Evolutionary conservation across 2,329 filamentous ascomycete species (phyloP), one percentile per base, ranked within the genome.

Genomic region (Fusarium chaquense): DNA sequence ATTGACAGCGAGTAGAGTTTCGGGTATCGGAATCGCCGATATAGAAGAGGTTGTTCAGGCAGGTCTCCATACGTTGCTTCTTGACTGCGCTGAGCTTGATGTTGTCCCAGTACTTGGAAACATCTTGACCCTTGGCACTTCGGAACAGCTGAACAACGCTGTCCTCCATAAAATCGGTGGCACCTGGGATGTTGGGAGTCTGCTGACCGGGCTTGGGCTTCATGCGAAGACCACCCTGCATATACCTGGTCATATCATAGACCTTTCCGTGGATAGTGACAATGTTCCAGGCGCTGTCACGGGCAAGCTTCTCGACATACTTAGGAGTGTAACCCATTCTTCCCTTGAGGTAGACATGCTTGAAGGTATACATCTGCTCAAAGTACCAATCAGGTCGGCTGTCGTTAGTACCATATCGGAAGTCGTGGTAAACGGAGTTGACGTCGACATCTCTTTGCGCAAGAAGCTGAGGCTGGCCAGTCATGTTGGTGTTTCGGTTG

Each of bases 11-110:
- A 1, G 89, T 81, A 2, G 95, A 98, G 81, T 92, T 94, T 83
- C 96, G 87, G 3, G 95, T 98, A 77, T 99, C 96, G 5, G 97
- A 85, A 67, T 97, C 91, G 32, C 94, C 96, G 24, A 98, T 89
- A 76, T 96, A 98, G 83, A 98, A 99, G 38, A 99, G 86, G 73
- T 98, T 97, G 81, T 98, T 90, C 55, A 99, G 86, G 76, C 96
- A 99, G 2, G 89, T 83, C 77, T 90, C 84, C 93, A 97, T 97
- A 35, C 90, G 86, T 22, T 79, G 75, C 73, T 90, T 91, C 70
- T 88, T 76, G 0, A 77, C 84, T 0, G 81, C 43, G 62, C 86
- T 83, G 46, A 97, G 79, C 8, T 81, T 79, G 30, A 98, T 84
- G 2, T 87, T 83, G 45, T 94, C 84, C 93, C 93, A 99, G 73